Evolutionary conservation across 306 rosid genomes (phyloP).

Genomic region (Cicer arietinum): DNA sequence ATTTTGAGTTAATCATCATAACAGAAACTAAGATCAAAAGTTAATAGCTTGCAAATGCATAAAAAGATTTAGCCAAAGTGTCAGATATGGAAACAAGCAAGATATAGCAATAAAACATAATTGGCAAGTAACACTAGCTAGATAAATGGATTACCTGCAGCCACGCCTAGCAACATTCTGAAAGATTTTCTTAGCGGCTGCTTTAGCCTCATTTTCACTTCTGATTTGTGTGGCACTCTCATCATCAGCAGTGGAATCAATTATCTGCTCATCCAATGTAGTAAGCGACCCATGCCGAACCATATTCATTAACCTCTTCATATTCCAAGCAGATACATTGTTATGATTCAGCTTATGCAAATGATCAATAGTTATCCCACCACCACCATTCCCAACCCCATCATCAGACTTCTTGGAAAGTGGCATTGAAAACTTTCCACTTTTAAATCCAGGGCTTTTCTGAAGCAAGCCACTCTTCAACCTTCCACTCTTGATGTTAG

Average conservation of each 20-base stretch:
- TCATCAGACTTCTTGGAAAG: conserved; percentile 59
- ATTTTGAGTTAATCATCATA: conserved; percentile 15
- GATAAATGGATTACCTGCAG: conserved; percentile 55
- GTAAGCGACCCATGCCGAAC: conserved; percentile 71
- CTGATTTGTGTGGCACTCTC: conserved; percentile 62
- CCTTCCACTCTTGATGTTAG: conserved; percentile 52
- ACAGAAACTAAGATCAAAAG: neutral
- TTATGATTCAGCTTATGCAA: conserved; percentile 73
- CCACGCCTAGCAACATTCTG: conserved; percentile 79
- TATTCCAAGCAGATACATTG: conserved; percentile 92
- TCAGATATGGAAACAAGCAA: conserved; percentile 10
- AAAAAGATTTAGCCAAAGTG: neutral
- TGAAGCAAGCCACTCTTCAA: conserved; percentile 52
- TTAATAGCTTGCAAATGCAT: conserved; percentile 10
- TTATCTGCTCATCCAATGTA: conserved; percentile 73
- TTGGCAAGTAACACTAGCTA: neutral
- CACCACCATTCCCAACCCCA: conserved; percentile 47
- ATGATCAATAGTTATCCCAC: conserved; percentile 72
- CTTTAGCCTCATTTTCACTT: conserved; percentile 81
- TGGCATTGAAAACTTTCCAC: conserved; percentile 49
- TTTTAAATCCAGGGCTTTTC: conserved; percentile 50
- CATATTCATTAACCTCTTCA: conserved; percentile 85
- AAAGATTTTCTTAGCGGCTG: conserved; percentile 84
- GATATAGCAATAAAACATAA: neutral
- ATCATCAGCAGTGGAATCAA: conserved; percentile 54